A percentile compares a stretch with the other conserved stretches of the same genome.
Evolutionary conservation across 495 filamentous ascomycete genomes (phyloP).

Genomic region (Cryomyces minteri): DNA sequence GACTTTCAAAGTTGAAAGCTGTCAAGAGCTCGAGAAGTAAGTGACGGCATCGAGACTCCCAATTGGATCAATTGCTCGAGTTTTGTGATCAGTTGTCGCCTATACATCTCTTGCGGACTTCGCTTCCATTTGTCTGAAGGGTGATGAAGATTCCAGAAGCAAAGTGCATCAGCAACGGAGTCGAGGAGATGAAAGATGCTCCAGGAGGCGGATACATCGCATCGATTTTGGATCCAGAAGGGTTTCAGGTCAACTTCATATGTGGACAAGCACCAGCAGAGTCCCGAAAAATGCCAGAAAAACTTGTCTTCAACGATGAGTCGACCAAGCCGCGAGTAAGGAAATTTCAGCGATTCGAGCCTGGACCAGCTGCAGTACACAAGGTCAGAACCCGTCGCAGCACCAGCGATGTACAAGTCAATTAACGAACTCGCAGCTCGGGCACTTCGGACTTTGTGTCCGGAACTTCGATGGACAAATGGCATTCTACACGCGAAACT

Average conservation of each 20-base stretch:
- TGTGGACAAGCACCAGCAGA: conserved; percentile 29
- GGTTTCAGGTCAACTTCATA: conserved; percentile 39
- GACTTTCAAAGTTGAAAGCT: conserved; percentile 17
- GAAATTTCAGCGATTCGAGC: conserved; percentile 20
- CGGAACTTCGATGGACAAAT: conserved; percentile 36
- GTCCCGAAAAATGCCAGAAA: conserved; percentile 19
- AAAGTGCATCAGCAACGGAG: no score
- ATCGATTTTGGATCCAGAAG: conserved; percentile 38
- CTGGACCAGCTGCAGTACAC: conserved; percentile 48
- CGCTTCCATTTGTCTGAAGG: no score
- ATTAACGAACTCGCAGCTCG: no score
- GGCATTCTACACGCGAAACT: conserved; percentile 43
- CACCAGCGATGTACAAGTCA: conserved; percentile 36
- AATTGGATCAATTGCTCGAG: no score
- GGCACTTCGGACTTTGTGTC: conserved; percentile 51
- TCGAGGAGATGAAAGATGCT: conserved; percentile 32
- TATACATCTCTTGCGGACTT: no score
- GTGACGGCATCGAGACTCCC: background rate
- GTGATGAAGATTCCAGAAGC: no score
- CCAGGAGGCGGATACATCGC: conserved; percentile 41
- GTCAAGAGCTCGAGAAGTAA: conserved; percentile 19
- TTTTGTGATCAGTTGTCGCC: no score
- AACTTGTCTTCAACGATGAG: conserved; percentile 18
- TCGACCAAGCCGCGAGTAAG: conserved; percentile 11
- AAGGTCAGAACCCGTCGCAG: conserved; percentile 61